A percentile compares a stretch with the other conserved stretches of the same genome.
Evolutionary conservation across 2,329 filamentous ascomycete genomes (phyloP).

Genomic region (Westerdykella sp.): DNA sequence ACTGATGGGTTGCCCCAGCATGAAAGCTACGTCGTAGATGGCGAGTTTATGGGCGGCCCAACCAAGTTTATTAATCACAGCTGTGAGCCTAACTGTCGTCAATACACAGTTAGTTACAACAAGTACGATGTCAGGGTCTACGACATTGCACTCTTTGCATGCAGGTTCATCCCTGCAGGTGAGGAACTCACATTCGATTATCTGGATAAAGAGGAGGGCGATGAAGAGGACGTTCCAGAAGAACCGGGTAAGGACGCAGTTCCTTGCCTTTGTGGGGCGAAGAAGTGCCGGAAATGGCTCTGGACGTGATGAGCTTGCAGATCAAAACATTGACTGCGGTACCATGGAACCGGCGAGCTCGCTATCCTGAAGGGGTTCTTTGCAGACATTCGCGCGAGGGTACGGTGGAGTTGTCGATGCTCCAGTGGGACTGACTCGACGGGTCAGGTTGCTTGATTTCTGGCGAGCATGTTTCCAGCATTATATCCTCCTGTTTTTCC

Average conservation of each 20-base stretch:
- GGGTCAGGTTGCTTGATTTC: no score
- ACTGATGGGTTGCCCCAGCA: constrained; percentile 45
- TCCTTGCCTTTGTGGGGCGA: constrained; percentile 53
- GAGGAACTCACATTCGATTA: constrained; percentile 79
- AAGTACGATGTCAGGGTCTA: constrained; percentile 69
- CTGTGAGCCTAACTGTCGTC: constrained; percentile 71
- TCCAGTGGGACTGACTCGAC: no score
- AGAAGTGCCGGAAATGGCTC: constrained; percentile 62
- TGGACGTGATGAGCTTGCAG: constrained; percentile 45
- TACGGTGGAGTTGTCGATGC: no score
- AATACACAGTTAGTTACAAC: constrained; percentile 73
- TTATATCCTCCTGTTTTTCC: no score
- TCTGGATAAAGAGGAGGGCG: constrained; percentile 54
- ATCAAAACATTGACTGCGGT: neutral
- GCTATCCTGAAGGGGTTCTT: no score
- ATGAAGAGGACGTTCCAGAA: constrained; percentile 40
- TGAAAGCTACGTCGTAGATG: constrained; percentile 49
- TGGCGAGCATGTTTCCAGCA: no score
- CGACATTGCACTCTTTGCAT: constrained; percentile 70
- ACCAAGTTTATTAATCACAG: constrained; percentile 80
- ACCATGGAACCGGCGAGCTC: no score
- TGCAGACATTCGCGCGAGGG: no score
- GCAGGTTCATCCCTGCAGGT: constrained; percentile 56
- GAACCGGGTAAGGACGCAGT: constrained; percentile 42
- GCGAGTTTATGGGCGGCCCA: constrained; percentile 70